Evolutionary conservation across 139 green algal species (phyloP), one percentile per base, ranked within the genome.

Genomic region (Chlamydomonas applanata): DNA sequence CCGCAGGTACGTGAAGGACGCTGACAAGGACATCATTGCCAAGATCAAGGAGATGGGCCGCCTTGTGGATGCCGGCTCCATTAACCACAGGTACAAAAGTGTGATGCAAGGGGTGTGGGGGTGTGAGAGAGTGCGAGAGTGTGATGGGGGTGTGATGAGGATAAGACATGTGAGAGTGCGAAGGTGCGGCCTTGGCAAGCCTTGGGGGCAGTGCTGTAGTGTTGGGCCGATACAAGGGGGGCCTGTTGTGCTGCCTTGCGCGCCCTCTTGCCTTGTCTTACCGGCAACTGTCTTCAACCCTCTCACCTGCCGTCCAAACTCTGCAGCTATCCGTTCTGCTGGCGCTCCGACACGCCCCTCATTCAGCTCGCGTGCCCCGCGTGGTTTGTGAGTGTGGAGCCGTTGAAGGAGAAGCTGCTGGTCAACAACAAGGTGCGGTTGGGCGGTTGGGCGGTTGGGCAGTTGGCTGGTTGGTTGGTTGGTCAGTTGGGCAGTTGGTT

Each of bases 301-400:
- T 24, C 46, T 56, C 46, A 14, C 14, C 14, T 24, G 71, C 54
- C 20, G 25, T 57, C 17, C 71, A 24, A 83, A 33, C 34, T 78
- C 93, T 2, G 98, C 83, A 94, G 84, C 33, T 99, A 99, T 82
- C 96, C 96, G 74, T 99, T 97, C 86, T 99, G 96, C 91, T 99
- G 96, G 96, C 89, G 96, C 36, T 97, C 92, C 49, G 94, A 99
- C 69, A 99, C 96, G 30, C 93, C 93, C 0, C 88, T 97, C 66
- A 94, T 97, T 75, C 96, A 97, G 87, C 76, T 91, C 34, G 93
- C 95, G 19, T 93, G 99, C 64, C 95, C 96, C 35, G 95, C 86
- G 49, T 99, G 95, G 95, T 99, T 99, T 82, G 90, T 99, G 19
- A 76, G 68, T 22, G 94, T 93, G 52, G 93, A 97, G 81, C 66